A percentile compares a stretch with the other conserved stretches of the same genome.
phyloP scores from a whole-genome alignment of 1,284 basidiomycete genomes.

The Trichosporon coremiiforme region DNA sequence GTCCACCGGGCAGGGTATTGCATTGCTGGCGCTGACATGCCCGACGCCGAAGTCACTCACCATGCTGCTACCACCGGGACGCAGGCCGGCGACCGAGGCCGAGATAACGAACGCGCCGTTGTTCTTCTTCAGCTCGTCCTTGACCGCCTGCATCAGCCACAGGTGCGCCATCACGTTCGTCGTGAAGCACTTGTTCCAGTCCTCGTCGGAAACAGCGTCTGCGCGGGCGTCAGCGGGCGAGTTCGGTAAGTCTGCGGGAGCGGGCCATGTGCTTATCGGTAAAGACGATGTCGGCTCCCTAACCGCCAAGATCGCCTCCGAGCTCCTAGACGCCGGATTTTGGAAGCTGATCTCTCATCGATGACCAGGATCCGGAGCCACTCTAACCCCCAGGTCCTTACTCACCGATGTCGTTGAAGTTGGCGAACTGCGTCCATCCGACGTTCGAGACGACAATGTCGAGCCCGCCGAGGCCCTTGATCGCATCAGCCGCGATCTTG shows the following conservation, averaged over 20 bases:
- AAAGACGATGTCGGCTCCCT: too few species aligned
- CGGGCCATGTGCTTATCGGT: too few species aligned
- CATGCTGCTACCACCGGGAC: conserved; percentile 37
- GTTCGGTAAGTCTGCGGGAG: too few species aligned
- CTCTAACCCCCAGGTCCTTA: background rate
- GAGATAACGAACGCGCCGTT: conserved; percentile 34
- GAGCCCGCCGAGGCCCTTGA: conserved; percentile 32
- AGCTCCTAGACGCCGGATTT: background rate
- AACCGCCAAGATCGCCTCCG: too few species aligned
- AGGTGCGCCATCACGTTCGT: conserved; percentile 38
- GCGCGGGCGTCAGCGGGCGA: conserved; percentile 4
- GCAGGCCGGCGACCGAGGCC: conserved; percentile 32
- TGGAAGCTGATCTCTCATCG: too few species aligned
- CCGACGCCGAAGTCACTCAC: conserved; percentile 21
- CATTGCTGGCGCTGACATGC: too few species aligned
- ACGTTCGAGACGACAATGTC: conserved; percentile 36
- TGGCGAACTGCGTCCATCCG: conserved; percentile 35
- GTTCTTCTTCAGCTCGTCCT: conserved; percentile 33
- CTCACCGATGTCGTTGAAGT: conserved; percentile 36
- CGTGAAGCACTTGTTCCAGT: conserved; percentile 36
- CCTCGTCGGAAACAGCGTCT: conserved; percentile 33
- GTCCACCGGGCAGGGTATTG: too few species aligned
- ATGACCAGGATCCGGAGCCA: too few species aligned
- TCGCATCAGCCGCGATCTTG: conserved; percentile 25
- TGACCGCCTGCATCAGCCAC: conserved; percentile 36